phyloP scores from a whole-genome alignment of 306 rosid species.

The Vicia villosa region DNA sequence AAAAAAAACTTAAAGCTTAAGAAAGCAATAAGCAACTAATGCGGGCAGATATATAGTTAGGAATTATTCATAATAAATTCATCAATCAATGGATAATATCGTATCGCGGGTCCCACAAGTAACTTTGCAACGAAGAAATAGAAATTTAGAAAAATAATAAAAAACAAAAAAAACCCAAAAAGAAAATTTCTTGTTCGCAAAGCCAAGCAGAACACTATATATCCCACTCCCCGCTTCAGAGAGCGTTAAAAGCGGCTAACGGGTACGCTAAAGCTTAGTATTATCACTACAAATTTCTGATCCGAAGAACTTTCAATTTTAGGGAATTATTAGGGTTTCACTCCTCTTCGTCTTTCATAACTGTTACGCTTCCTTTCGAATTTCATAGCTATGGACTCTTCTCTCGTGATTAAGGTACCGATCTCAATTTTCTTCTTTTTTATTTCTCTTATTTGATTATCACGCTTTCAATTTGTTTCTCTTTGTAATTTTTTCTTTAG shows the following conservation, averaged over 20 bases:
- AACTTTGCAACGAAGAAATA: constrained; percentile 39
- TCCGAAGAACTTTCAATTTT: neutral
- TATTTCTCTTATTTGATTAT: neutral
- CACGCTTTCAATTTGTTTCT: neutral
- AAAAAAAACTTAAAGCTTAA: too few species aligned
- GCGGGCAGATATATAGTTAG: too few species aligned
- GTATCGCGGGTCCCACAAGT: constrained; percentile 12
- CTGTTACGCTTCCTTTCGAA: constrained; percentile 16
- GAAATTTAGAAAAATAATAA: neutral
- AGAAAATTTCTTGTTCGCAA: constrained; percentile 51
- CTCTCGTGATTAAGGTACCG: constrained; percentile 75
- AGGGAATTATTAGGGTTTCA: constrained; percentile 49
- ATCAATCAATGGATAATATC: neutral
- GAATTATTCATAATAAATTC: too few species aligned
- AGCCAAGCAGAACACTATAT: constrained; percentile 42
- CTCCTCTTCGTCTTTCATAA: neutral
- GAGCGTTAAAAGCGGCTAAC: constrained; percentile 45
- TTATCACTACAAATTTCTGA: neutral
- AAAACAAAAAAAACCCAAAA: constrained; percentile 7
- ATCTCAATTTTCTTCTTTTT: constrained; percentile 16
- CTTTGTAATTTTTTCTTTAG: neutral
- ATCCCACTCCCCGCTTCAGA: neutral
- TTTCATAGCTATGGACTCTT: constrained; percentile 53
- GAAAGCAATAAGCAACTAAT: too few species aligned
- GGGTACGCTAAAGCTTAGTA: constrained; percentile 38